Percentiles rank a stretch among this genome's conserved stretches.
These are phyloP conservation scores for Spinacia oleracea DNA, from an alignment of 179 eudicot genomes.

Conservation along the genomic window DNA sequence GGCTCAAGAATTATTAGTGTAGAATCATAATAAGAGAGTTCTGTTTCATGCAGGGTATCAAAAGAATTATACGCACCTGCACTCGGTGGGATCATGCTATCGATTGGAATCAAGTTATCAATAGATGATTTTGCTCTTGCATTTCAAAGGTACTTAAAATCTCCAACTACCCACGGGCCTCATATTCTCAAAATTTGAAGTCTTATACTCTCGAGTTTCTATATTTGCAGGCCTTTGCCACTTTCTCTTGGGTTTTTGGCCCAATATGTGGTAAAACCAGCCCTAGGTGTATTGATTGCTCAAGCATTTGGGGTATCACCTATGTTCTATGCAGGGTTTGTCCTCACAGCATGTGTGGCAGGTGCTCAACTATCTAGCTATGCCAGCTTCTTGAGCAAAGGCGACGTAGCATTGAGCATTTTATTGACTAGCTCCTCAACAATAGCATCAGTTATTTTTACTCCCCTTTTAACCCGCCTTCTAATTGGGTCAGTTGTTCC, in stretches of 20 bases:
- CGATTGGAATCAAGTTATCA: constrained; percentile 86
- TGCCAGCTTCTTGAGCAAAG: constrained; percentile 94
- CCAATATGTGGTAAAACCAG: constrained; percentile 74
- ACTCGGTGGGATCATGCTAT: constrained; percentile 97
- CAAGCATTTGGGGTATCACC: constrained; percentile 75
- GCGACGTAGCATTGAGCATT: constrained; percentile 90
- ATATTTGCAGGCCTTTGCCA: constrained; percentile 71
- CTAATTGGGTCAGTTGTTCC: constrained; percentile 96
- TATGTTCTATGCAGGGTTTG: constrained; percentile 80
- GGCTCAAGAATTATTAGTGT: not conserved
- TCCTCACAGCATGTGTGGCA: constrained; percentile 88
- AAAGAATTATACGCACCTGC: constrained; percentile 94
- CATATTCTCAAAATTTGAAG: not conserved
- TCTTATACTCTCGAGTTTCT: constrained; percentile 24
- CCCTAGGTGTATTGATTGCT: constrained; percentile 76
- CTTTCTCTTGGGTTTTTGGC: constrained; percentile 75
- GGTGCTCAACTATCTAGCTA: constrained; percentile 98
- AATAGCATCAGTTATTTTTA: constrained; percentile 77
- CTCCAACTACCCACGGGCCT: not conserved
- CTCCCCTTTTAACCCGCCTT: constrained; percentile 91
- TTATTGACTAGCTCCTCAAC: constrained; percentile 89
- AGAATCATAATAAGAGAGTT: not conserved
- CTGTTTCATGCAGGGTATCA: constrained; percentile 67
- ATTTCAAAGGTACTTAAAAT: constrained; percentile 58
- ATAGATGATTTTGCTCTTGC: constrained; percentile 82